phyloP scores from a whole-genome alignment of 331 rosid species.

The Dryas integrifolia region DNA sequence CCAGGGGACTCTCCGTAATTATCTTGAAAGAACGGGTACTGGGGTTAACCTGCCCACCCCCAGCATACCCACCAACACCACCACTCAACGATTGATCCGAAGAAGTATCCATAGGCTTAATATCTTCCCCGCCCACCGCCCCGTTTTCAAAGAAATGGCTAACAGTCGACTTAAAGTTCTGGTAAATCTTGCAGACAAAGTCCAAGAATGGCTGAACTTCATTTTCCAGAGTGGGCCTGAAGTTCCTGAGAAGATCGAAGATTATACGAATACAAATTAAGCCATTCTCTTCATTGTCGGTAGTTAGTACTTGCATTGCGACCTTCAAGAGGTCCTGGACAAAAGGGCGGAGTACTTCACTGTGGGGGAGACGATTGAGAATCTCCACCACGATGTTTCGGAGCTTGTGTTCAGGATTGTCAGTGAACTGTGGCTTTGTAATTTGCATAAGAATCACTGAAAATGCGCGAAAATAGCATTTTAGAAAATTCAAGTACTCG shows the following conservation, averaged over 20 bases:
- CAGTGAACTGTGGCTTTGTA: conserved; percentile 79
- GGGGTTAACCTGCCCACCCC: conserved; percentile 76
- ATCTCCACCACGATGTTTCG: conserved; percentile 86
- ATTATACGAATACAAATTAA: conserved; percentile 76
- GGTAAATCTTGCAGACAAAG: conserved; percentile 83
- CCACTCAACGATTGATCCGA: conserved; percentile 49
- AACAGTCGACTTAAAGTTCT: conserved; percentile 70
- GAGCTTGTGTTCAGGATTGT: conserved; percentile 76
- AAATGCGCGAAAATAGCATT: conserved; percentile 77
- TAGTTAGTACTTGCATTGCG: conserved; percentile 85
- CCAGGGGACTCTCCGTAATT: conserved; percentile 89
- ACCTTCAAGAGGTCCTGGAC: conserved; percentile 91
- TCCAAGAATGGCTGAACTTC: conserved; percentile 93
- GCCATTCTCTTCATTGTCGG: conserved; percentile 90
- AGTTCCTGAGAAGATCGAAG: conserved; percentile 87
- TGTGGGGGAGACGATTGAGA: conserved; percentile 86
- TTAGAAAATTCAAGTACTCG: conserved; percentile 82
- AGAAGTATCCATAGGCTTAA: conserved; percentile 66
- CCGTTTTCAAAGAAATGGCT: conserved; percentile 76
- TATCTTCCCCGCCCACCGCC: conserved; percentile 51
- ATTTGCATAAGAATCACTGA: conserved; percentile 59
- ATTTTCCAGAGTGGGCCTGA: conserved; percentile 71
- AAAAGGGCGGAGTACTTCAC: conserved; percentile 91
- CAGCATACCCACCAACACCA: conserved; percentile 36
- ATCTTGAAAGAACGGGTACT: conserved; percentile 91